Conservation (phyloP, 371 early-diverging fungal species). For the Parasitella parasitica region DNA sequence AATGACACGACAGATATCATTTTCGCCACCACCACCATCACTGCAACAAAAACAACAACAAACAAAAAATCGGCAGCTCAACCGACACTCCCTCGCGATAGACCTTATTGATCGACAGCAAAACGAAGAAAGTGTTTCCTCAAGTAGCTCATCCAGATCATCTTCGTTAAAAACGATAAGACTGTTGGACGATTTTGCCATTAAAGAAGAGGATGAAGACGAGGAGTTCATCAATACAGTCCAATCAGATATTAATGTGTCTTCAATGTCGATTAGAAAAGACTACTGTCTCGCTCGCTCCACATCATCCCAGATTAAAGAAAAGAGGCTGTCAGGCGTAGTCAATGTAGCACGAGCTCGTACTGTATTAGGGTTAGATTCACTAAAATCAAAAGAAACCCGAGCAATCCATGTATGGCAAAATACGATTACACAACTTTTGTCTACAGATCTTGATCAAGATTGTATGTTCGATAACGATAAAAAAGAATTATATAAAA, state of each 20-base stretch:
- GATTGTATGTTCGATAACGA: background rate
- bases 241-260: conserved; percentile 10
- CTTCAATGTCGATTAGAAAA: background rate
- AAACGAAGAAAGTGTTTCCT: background rate
- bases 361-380: conserved; percentile 18
- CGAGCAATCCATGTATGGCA: conserved; percentile 22
- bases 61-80: background rate
- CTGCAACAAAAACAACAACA: conserved; percentile 8
- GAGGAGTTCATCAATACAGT: background rate
- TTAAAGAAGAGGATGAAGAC: background rate
- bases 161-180: conserved; percentile 16
- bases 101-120: conserved; percentile 6
- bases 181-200: background rate
- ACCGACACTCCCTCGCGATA: conserved; percentile 6
- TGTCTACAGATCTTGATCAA: background rate
- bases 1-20: background rate
- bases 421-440: conserved; percentile 11
- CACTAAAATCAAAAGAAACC: conserved; percentile 10
- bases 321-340: conserved; percentile 11
- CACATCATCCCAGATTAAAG: background rate
- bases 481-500: conserved; percentile 4
- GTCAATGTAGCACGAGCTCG: conserved; percentile 18
- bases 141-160: conserved; percentile 12
- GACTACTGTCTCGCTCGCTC: background rate
- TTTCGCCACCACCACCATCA: background rate